phyloP scores from a whole-genome alignment of 805 yeast species.

The Brettanomyces bruxellensis region DNA sequence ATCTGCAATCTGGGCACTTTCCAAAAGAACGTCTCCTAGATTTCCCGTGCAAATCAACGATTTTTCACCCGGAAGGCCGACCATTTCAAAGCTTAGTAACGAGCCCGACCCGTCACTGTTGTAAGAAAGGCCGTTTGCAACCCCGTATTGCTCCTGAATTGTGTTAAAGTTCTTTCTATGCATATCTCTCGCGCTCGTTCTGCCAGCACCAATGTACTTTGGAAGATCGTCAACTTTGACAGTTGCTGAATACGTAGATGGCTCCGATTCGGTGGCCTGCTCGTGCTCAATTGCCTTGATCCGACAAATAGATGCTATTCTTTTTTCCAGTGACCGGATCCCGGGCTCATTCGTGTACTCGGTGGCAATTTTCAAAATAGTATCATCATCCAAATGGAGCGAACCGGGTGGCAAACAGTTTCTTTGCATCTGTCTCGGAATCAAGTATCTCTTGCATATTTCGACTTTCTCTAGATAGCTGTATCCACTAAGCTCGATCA shows the following conservation, averaged over 20 bases:
- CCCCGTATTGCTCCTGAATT: slow-evolving; percentile 50
- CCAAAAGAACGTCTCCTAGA: slow-evolving; percentile 72
- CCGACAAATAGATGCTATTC: slow-evolving; percentile 68
- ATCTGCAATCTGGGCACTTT: slow-evolving; percentile 71
- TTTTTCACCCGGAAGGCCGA: slow-evolving; percentile 46
- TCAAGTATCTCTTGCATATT: slow-evolving; percentile 57
- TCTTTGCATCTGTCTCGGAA: slow-evolving; percentile 65
- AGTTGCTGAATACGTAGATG: slow-evolving; percentile 22
- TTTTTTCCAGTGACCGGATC: slow-evolving; percentile 70
- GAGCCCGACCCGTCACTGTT: slow-evolving; percentile 84
- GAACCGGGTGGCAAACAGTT: slow-evolving; percentile 49
- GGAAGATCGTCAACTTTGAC: slow-evolving; percentile 51
- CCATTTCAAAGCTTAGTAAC: slow-evolving; percentile 68
- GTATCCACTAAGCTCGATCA: slow-evolving; percentile 70
- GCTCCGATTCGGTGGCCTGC: slow-evolving; percentile 16
- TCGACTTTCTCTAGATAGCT: slow-evolving; percentile 67
- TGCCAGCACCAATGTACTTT: slow-evolving; percentile 55
- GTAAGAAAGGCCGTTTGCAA: slow-evolving; percentile 83
- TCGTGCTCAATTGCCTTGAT: slow-evolving; percentile 68
- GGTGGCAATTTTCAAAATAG: slow-evolving; percentile 52
- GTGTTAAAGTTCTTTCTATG: slow-evolving; percentile 36
- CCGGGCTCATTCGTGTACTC: slow-evolving; percentile 82
- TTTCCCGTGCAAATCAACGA: slow-evolving; percentile 67
- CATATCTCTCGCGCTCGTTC: slow-evolving; percentile 23
- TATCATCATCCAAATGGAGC: slow-evolving; percentile 40